Conservation (phyloP, 495 filamentous ascomycete species). For the Melanomma pulvis-pyrius region DNA sequence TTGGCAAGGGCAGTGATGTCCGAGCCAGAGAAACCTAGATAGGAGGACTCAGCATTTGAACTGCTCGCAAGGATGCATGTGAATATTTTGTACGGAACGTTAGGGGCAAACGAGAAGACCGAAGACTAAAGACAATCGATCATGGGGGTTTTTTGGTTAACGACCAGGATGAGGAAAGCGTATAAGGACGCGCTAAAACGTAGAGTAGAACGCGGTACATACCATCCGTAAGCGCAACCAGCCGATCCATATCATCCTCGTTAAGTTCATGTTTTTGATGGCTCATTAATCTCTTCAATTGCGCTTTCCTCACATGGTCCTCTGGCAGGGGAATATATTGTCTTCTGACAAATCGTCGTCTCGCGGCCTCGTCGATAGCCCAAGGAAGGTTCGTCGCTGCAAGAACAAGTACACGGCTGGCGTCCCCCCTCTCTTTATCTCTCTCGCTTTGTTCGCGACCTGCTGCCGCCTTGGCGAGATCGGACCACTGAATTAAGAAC, state of each 20-base stretch:
- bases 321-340: conserved; percentile 98
- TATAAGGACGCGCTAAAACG: conserved; percentile 4
- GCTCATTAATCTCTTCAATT: conserved; percentile 75
- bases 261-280: conserved; percentile 86
- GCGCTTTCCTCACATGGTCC: conserved; percentile 71
- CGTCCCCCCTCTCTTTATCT: conserved; percentile 74
- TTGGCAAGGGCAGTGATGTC: conserved; percentile 98
- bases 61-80: neutral
- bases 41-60: neutral
- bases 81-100: no score
- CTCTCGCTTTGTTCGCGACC: conserved; percentile 73
- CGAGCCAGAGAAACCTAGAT: conserved; percentile 86
- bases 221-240: conserved; percentile 90
- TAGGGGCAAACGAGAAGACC: no score
- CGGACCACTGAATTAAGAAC: conserved; percentile 96
- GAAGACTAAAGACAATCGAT: no score
- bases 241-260: conserved; percentile 68
- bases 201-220: conserved; percentile 39
- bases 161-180: neutral
- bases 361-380: conserved; percentile 96
- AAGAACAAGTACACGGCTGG: conserved; percentile 86
- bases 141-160: no score
- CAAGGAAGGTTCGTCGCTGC: conserved; percentile 97
- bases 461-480: conserved; percentile 87
- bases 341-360: conserved; percentile 85